Conservation (phyloP, 352 stramenopile species). For the Pythium brachiatum region DNA sequence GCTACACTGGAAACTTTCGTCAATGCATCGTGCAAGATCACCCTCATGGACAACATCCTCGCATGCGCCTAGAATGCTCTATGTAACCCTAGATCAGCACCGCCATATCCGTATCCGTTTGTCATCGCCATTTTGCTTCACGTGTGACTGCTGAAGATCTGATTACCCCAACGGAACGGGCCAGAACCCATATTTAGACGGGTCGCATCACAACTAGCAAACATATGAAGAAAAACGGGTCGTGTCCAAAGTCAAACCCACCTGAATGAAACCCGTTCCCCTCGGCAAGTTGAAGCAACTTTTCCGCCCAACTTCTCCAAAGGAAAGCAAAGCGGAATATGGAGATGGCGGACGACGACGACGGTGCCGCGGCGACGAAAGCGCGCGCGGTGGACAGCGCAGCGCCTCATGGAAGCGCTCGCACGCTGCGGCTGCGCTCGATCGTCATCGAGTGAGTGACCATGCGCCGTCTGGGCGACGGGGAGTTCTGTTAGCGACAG, state of each 20-base stretch:
- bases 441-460: slow-evolving; percentile 30
- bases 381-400: neutral
- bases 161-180: neutral
- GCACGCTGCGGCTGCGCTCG: slow-evolving; percentile 13
- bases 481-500: neutral
- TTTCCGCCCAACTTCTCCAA: slow-evolving; percentile 12
- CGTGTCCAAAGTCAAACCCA: slow-evolving; percentile 1
- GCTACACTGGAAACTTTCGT: neutral
- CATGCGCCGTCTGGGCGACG: neutral
- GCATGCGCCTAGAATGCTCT: too few species aligned
- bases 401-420: neutral
- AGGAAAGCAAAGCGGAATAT: slow-evolving; percentile 13
- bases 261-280: neutral
- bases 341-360: slow-evolving; percentile 2
- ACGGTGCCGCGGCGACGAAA: neutral
- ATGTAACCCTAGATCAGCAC: too few species aligned
- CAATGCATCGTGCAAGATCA: neutral
- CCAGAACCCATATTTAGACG: neutral
- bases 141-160: neutral
- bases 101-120: too few species aligned
- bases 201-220: neutral
- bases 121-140: neutral
- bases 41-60: too few species aligned
- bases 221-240: neutral
- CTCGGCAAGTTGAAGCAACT: slow-evolving; percentile 20